These are phyloP conservation scores for Nematocida sp. DNA, from an alignment of 371 early-diverging fungal species.

Conservation along the genomic window DNA sequence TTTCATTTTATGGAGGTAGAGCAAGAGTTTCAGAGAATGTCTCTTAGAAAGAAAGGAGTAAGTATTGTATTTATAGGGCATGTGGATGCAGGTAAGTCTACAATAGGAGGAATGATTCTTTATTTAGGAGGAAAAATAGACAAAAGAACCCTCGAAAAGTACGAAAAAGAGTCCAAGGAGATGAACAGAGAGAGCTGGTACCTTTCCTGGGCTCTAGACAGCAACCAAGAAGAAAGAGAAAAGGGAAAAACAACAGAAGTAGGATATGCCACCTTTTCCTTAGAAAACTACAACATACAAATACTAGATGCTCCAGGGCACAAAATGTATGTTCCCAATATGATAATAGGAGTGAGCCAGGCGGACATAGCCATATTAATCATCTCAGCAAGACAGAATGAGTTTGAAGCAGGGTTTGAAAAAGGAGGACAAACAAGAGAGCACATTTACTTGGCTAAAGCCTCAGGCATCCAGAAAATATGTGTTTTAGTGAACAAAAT, in stretches of 20 bases:
- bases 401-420: conserved; percentile 96
- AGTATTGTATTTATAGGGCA: conserved; percentile 92
- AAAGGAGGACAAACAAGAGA: conserved; percentile 96
- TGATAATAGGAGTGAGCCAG: conserved; percentile 95
- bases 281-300: conserved; percentile 70
- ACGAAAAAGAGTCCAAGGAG: conserved; percentile 93
- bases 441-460: conserved; percentile 85
- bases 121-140: conserved; percentile 97
- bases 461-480: conserved; percentile 54
- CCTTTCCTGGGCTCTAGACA: conserved; percentile 66
- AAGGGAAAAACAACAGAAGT: conserved; percentile 67
- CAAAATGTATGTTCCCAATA: conserved; percentile 92
- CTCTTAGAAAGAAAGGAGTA: conserved; percentile 42
- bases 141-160: conserved; percentile 96
- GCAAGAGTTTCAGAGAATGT: conserved; percentile 16
- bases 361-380: conserved; percentile 79
- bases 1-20: conserved; percentile 36
- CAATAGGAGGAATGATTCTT: conserved; percentile 96
- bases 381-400: conserved; percentile 84
- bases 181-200: conserved; percentile 68
- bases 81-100: conserved; percentile 98
- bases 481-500: conserved; percentile 67
- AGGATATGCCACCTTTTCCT: conserved; percentile 80
- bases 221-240: conserved; percentile 73
- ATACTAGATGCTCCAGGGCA: conserved; percentile 83